Evolutionary conservation across 2,329 filamentous ascomycete species (phyloP).

Genomic region (Aspergillus hiratsukae): DNA sequence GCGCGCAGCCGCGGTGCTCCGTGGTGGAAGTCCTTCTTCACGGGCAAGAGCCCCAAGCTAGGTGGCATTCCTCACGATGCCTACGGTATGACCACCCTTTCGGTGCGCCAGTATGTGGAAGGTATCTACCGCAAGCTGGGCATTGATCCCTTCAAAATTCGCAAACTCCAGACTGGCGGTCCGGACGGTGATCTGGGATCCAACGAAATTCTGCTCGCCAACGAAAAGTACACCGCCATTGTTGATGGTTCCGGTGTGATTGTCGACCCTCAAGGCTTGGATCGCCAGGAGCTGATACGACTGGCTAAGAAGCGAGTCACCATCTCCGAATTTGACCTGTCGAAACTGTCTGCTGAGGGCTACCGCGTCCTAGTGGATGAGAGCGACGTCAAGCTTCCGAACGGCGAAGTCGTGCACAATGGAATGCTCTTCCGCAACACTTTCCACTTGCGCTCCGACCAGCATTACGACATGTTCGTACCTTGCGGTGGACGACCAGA

Average conservation of each 20-base stretch:
- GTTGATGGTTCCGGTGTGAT: conserved; percentile 96
- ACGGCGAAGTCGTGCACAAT: conserved; percentile 80
- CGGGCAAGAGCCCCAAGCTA: conserved; percentile 91
- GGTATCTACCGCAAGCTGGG: conserved; percentile 96
- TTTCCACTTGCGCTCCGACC: conserved; percentile 79
- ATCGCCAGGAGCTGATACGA: conserved; percentile 76
- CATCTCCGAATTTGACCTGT: conserved; percentile 80
- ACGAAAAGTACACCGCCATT: conserved; percentile 91
- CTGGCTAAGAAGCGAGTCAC: conserved; percentile 83
- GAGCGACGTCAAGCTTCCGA: conserved; percentile 79
- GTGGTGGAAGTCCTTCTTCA: conserved; percentile 99
- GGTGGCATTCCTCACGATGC: conserved; percentile 94
- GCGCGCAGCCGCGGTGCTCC: conserved; percentile 80
- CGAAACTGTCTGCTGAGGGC: conserved; percentile 80
- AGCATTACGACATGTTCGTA: conserved; percentile 82
- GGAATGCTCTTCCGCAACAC: conserved; percentile 96
- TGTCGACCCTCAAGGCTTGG: conserved; percentile 83
- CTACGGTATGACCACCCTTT: conserved; percentile 97
- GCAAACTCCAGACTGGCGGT: conserved; percentile 95
- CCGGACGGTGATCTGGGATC: conserved; percentile 95
- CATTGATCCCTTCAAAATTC: conserved; percentile 76
- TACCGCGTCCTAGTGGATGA: conserved; percentile 94
- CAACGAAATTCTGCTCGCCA: conserved; percentile 93
- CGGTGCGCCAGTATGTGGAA: conserved; percentile 90
- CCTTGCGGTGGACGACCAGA: conserved; percentile 95